A percentile compares a stretch with the other conserved stretches of the same genome.
phyloP scores from a whole-genome alignment of 2,329 filamentous ascomycete species.

The Keithomyces neogunnii region DNA sequence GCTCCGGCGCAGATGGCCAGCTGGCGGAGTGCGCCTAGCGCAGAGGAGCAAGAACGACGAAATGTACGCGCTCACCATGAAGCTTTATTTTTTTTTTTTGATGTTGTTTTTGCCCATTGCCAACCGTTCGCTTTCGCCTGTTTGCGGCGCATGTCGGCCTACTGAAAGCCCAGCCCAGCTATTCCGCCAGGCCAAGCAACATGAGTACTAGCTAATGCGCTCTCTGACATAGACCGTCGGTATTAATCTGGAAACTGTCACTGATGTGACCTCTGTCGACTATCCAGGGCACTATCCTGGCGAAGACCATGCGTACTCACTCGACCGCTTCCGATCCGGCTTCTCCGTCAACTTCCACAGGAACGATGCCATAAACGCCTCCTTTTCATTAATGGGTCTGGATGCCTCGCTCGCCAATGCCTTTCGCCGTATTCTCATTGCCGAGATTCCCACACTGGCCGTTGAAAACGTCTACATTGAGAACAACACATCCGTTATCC shows the following conservation, averaged over 20 bases:
- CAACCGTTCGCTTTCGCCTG: too few species aligned
- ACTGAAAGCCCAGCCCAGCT: background rate
- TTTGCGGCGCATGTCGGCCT: background rate
- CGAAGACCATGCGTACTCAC: constrained; percentile 75
- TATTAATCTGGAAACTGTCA: constrained; percentile 84
- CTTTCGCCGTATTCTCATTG: constrained; percentile 90
- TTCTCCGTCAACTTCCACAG: constrained; percentile 77
- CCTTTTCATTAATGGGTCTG: constrained; percentile 85
- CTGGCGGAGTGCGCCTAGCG: constrained; percentile 31
- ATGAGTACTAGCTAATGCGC: constrained; percentile 7
- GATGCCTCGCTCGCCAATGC: constrained; percentile 94
- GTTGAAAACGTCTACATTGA: constrained; percentile 89
- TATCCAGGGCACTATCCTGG: constrained; percentile 86
- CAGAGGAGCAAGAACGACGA: constrained; percentile 52
- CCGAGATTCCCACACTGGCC: constrained; percentile 88
- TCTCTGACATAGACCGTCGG: constrained; percentile 59
- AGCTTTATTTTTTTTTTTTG: background rate
- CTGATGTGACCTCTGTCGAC: constrained; percentile 80
- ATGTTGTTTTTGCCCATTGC: background rate
- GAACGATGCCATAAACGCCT: constrained; percentile 66
- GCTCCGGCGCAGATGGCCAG: constrained; percentile 23
- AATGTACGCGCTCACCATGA: constrained; percentile 36
- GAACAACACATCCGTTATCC: constrained; percentile 96
- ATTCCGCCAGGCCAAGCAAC: background rate
- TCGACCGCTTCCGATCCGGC: constrained; percentile 61